Conservation (phyloP, 2,329 filamentous ascomycete genomes). For the Bretziella fagacearum region DNA sequence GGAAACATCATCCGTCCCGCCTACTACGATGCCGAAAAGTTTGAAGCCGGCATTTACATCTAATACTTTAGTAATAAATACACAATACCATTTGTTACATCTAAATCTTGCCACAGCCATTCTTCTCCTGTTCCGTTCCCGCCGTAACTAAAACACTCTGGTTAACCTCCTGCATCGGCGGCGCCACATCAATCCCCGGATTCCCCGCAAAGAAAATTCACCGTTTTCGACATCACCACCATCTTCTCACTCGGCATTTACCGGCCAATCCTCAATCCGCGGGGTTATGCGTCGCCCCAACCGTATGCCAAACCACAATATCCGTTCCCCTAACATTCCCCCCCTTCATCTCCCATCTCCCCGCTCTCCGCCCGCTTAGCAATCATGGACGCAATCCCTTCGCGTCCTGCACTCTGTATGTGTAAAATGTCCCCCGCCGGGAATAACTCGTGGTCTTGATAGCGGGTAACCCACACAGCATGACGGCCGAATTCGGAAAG, state of each 20-base stretch:
- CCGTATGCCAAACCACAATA: constrained; percentile 41
- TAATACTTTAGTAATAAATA: no score
- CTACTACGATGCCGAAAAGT: constrained; percentile 70
- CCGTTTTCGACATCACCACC: constrained; percentile 32
- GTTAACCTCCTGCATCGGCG: constrained; percentile 23
- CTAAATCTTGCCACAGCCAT: neutral
- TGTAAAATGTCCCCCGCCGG: constrained; percentile 28
- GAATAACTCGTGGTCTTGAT: constrained; percentile 28
- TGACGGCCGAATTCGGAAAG: constrained; percentile 29
- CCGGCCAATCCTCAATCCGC: constrained; percentile 48
- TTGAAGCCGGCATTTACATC: constrained; percentile 50
- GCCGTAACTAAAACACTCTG: constrained; percentile 19
- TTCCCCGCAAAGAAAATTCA: constrained; percentile 37
- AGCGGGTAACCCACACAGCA: constrained; percentile 29
- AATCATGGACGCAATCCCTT: constrained; percentile 26
- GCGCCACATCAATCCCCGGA: constrained; percentile 32
- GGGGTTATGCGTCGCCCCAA: constrained; percentile 48
- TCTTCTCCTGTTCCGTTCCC: neutral
- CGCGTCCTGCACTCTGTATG: constrained; percentile 30
- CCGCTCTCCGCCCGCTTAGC: constrained; percentile 19
- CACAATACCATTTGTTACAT: no score
- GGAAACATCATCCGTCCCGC: constrained; percentile 67
- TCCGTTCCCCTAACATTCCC: no score
- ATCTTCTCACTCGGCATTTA: constrained; percentile 48
- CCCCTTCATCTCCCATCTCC: constrained; percentile 26